These are phyloP conservation scores for Dendrobium chrysotoxum DNA, from an alignment of 106 monocot species.

Conservation along the genomic window DNA sequence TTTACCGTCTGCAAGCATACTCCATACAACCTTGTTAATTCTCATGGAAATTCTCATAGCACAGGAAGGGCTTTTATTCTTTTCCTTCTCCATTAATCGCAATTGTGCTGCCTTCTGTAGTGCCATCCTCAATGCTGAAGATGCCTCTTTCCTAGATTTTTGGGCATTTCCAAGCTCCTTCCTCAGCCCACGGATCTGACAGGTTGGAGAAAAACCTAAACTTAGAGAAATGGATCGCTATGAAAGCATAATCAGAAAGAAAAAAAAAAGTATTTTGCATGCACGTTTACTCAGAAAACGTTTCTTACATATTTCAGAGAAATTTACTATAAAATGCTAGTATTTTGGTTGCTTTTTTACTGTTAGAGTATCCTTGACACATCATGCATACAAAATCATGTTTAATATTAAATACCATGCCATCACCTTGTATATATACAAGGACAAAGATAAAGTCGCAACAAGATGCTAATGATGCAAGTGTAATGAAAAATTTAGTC, in stretches of 20 bases:
- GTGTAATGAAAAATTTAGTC: neutral
- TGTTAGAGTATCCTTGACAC: neutral
- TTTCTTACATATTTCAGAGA: neutral
- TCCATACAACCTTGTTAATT: constrained; percentile 91
- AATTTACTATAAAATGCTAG: neutral
- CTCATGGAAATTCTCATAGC: constrained; percentile 92
- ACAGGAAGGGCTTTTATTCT: constrained; percentile 97
- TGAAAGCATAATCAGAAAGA: neutral
- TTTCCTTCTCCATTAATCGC: constrained; percentile 91
- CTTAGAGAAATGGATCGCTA: neutral
- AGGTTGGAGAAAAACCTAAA: neutral
- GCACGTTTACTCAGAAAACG: neutral
- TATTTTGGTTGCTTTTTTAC: neutral
- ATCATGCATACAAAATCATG: neutral
- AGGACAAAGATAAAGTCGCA: neutral
- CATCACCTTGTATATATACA: neutral
- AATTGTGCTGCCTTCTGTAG: constrained; percentile 84
- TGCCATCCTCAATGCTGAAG: constrained; percentile 51
- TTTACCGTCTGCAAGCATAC: constrained; percentile 97
- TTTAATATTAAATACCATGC: neutral
- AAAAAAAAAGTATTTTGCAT: neutral
- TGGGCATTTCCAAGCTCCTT: constrained; percentile 55
- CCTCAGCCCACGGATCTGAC: constrained; percentile 77
- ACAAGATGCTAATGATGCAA: neutral
- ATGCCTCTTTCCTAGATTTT: constrained; percentile 63